A percentile compares a stretch with the other conserved stretches of the same genome.
These are phyloP conservation scores for Exophiala mesophila DNA, from an alignment of 2,329 filamentous ascomycete species.

Conservation along the genomic window DNA sequence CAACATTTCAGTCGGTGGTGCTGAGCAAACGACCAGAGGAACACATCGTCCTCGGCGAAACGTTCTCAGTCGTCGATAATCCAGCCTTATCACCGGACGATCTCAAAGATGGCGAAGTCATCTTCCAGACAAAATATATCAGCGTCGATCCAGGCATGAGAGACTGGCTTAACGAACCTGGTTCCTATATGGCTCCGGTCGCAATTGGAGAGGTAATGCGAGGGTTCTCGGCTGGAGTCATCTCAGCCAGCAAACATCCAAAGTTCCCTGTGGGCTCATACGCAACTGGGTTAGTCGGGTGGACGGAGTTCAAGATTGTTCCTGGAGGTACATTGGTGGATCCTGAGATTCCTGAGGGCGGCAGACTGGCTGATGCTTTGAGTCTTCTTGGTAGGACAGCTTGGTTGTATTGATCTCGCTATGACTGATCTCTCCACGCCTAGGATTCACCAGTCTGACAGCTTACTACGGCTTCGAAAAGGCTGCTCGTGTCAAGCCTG, in stretches of 20 bases:
- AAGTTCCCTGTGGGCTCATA: slow-evolving; percentile 54
- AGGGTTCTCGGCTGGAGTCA: slow-evolving; percentile 54
- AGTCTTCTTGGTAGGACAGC: slow-evolving; percentile 42
- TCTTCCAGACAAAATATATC: slow-evolving; percentile 57
- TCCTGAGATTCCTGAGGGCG: slow-evolving; percentile 42
- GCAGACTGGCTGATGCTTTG: slow-evolving; percentile 54
- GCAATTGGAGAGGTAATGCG: slow-evolving; percentile 65
- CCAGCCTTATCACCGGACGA: slow-evolving; percentile 43
- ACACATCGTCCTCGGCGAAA: slow-evolving; percentile 59
- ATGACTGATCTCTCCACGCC: background rate
- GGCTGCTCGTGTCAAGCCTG: slow-evolving; percentile 60
- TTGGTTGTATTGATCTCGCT: background rate
- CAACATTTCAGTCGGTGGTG: slow-evolving; percentile 45
- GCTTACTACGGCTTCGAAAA: slow-evolving; percentile 69
- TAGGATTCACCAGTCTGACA: slow-evolving; percentile 64
- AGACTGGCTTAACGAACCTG: slow-evolving; percentile 56
- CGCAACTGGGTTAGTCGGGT: slow-evolving; percentile 55
- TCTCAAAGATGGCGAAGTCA: slow-evolving; percentile 57
- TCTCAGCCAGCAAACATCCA: slow-evolving; percentile 55
- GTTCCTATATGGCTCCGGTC: slow-evolving; percentile 64
- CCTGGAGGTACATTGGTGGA: slow-evolving; percentile 46
- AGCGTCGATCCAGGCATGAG: slow-evolving; percentile 72
- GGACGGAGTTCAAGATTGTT: slow-evolving; percentile 62
- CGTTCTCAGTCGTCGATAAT: slow-evolving; percentile 52
- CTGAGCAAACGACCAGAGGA: slow-evolving; percentile 59